These are phyloP conservation scores for Acacia melanoxylon DNA, from an alignment of 306 rosid species.

Conservation along the genomic window DNA sequence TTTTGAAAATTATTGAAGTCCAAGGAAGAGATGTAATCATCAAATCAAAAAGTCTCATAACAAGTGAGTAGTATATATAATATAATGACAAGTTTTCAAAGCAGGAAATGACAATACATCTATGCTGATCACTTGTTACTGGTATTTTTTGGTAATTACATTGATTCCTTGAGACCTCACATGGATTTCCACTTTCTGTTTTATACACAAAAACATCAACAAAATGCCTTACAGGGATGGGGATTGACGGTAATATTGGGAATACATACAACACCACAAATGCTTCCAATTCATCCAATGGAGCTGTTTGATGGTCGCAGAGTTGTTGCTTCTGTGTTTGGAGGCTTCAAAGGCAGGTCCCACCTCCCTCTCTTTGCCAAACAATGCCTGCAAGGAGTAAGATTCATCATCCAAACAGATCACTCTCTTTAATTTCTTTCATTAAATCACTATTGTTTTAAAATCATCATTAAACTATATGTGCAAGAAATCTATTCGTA, in stretches of 20 bases:
- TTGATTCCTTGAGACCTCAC: too few relatives aligned
- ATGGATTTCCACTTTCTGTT: too few relatives aligned
- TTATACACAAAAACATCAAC: background rate
- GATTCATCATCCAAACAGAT: background rate
- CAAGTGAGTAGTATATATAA: too few relatives aligned
- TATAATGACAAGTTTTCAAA: too few relatives aligned
- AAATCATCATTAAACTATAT: too few relatives aligned
- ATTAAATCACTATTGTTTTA: background rate
- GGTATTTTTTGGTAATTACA: too few relatives aligned
- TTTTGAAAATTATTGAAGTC: background rate
- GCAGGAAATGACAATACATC: too few relatives aligned
- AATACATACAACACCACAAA: conserved; percentile 44
- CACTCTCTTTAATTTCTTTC: background rate
- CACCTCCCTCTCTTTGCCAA: conserved; percentile 57
- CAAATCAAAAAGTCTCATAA: too few relatives aligned
- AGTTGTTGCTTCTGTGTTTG: conserved; percentile 46
- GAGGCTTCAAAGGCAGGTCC: conserved; percentile 64
- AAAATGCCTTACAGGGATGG: conserved; percentile 47
- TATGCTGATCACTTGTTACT: too few relatives aligned
- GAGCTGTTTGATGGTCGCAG: conserved; percentile 52
- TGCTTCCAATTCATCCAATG: conserved; percentile 69
- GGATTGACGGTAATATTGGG: conserved; percentile 59
- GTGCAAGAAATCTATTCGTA: too few relatives aligned
- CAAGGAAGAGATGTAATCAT: too few relatives aligned
- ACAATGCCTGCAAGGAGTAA: conserved; percentile 60